phyloP scores from a whole-genome alignment of 148 eudicot genomes.

The Rheum nobile region DNA sequence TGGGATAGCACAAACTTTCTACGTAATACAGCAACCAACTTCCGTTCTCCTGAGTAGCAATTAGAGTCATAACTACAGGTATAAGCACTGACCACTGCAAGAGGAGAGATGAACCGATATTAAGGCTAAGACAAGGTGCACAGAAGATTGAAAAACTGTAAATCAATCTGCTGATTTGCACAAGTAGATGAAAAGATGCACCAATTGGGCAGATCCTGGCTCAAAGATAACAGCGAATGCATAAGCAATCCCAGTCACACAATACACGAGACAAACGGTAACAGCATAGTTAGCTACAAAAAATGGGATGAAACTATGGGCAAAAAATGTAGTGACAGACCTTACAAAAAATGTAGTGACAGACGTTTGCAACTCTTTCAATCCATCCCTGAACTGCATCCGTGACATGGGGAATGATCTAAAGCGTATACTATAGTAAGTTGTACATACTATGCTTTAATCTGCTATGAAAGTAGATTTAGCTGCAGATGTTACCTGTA shows the following conservation, averaged over 20 bases:
- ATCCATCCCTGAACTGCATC: constrained; percentile 98
- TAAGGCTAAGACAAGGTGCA: background rate
- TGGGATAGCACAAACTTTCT: constrained; percentile 53
- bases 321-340: too few relatives aligned
- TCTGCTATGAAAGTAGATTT: too few relatives aligned
- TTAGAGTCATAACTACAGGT: constrained; percentile 73
- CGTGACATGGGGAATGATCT: constrained; percentile 95
- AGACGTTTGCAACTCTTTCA: constrained; percentile 70
- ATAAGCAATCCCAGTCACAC: constrained; percentile 63
- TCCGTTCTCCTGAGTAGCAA: constrained; percentile 59
- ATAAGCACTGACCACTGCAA: constrained; percentile 77
- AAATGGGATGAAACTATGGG: too few relatives aligned
- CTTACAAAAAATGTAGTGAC: too few relatives aligned
- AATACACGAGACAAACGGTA: constrained; percentile 57
- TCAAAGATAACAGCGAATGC: constrained; percentile 52
- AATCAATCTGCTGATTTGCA: background rate
- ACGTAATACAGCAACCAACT: constrained; percentile 18
- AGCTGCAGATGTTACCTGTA: background rate
- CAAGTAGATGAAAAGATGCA: constrained; percentile 11
- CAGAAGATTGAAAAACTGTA: background rate
- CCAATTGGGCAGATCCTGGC: constrained; percentile 68
- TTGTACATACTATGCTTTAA: too few relatives aligned
- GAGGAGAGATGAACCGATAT: background rate
- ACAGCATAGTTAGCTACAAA: constrained; percentile 49
- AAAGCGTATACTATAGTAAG: constrained; percentile 12